These are phyloP conservation scores for Pyrenophora teres DNA, from an alignment of 2,329 filamentous ascomycete species.

Conservation along the genomic window DNA sequence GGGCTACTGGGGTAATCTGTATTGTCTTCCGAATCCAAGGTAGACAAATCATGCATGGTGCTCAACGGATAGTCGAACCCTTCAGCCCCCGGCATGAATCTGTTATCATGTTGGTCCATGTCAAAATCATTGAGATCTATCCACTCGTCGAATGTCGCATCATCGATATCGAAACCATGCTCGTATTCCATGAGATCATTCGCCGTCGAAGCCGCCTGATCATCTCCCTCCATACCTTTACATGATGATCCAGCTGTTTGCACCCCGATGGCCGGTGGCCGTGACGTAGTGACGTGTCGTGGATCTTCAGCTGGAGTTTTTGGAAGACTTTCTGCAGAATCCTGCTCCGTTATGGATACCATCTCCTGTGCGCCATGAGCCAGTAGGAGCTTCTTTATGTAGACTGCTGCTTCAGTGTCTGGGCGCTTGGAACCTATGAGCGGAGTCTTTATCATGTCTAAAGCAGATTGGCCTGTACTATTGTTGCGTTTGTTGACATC, in stretches of 20 bases:
- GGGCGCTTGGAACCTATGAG: too few species aligned
- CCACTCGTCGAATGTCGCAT: background rate
- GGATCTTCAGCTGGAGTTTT: too few species aligned
- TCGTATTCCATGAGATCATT: background rate
- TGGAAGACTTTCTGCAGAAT: too few species aligned
- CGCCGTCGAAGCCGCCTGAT: background rate
- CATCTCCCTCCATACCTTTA: background rate
- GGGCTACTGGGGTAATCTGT: too few species aligned
- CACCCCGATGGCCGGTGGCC: too few species aligned
- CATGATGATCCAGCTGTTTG: too few species aligned
- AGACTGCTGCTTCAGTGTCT: background rate
- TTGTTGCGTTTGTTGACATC: background rate
- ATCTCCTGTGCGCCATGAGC: background rate
- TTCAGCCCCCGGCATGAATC: background rate
- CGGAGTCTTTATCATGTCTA: background rate
- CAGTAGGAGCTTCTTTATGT: background rate
- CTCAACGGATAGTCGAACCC: background rate
- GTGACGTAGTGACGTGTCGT: too few species aligned
- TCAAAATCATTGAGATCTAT: background rate
- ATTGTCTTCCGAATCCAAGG: background rate
- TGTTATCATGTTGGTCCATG: background rate
- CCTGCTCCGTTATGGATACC: too few species aligned
- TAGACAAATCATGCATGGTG: background rate
- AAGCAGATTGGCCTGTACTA: background rate
- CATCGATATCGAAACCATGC: background rate